Evolutionary conservation across 768 basidiomycete species (phyloP).

Genomic region (Mycena kentingensis): DNA sequence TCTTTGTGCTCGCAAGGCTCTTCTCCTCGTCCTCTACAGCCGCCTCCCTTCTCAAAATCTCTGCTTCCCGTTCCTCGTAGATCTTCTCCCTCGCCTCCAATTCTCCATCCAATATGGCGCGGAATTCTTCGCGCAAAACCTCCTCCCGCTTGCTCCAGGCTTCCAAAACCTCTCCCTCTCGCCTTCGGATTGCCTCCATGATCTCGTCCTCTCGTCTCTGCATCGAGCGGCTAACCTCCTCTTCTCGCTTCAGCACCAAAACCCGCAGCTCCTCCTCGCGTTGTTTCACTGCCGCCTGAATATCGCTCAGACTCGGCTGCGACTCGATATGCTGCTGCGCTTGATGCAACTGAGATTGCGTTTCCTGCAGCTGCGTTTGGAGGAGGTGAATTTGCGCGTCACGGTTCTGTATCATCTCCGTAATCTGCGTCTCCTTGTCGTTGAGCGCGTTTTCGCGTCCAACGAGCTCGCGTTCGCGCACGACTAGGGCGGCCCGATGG

Average conservation of each 20-base stretch:
- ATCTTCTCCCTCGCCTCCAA: constrained; percentile 54
- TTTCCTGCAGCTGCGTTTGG: constrained; percentile 39
- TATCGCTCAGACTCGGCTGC: constrained; percentile 36
- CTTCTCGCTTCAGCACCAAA: constrained; percentile 21
- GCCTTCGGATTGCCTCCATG: constrained; percentile 57
- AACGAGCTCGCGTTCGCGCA: constrained; percentile 66
- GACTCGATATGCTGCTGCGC: constrained; percentile 27
- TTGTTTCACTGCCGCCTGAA: constrained; percentile 39
- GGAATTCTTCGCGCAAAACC: constrained; percentile 46
- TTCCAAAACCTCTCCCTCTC: constrained; percentile 70
- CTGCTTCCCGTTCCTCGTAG: constrained; percentile 53
- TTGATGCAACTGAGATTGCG: constrained; percentile 42
- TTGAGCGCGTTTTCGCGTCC: constrained; percentile 55
- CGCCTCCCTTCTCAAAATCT: constrained; percentile 35
- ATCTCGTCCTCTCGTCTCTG: constrained; percentile 31
- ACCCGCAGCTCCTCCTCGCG: constrained; percentile 22
- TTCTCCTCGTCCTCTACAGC: constrained; percentile 45
- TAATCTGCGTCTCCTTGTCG: constrained; percentile 58
- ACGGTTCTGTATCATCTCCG: constrained; percentile 51
- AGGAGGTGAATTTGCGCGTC: constrained; percentile 59
- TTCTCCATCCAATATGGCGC: constrained; percentile 29
- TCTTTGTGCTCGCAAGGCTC: constrained; percentile 46
- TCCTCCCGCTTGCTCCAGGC: constrained; percentile 69
- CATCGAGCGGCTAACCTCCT: constrained; percentile 24
- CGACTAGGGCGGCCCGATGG: constrained; percentile 56